Evolutionary conservation across 2,329 filamentous ascomycete species (phyloP).

Genomic region (Fusarium sp.): DNA sequence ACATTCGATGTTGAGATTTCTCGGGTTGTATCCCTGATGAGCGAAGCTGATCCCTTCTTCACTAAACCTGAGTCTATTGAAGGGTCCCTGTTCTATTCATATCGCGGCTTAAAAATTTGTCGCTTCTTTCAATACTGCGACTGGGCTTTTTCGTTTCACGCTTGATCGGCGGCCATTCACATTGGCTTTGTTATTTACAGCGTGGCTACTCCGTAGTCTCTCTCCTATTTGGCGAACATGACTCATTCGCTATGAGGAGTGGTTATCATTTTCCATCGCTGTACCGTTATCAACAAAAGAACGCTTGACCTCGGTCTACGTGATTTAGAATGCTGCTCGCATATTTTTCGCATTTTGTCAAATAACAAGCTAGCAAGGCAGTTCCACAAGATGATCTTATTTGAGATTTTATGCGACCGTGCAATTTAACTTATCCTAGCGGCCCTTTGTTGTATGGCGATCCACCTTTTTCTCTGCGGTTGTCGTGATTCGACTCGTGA

Average conservation of each 20-base stretch:
- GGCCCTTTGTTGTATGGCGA: slow-evolving; percentile 1
- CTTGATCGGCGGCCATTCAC: slow-evolving; percentile 9
- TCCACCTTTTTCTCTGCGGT: slow-evolving; percentile 14
- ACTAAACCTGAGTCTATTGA: slow-evolving; percentile 31
- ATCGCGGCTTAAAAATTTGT: slow-evolving; percentile 23
- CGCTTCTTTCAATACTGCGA: slow-evolving; percentile 7
- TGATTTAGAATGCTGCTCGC: background rate
- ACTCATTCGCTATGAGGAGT: background rate
- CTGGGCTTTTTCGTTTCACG: slow-evolving; percentile 14
- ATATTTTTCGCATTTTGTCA: slow-evolving; percentile 32
- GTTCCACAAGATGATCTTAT: slow-evolving; percentile 39
- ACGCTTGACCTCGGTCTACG: background rate
- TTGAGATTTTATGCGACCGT: slow-evolving; percentile 30
- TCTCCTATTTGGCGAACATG: slow-evolving; percentile 4
- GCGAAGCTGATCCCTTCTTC: slow-evolving; percentile 29
- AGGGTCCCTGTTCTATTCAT: slow-evolving; percentile 31
- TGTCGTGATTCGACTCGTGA: slow-evolving; percentile 39
- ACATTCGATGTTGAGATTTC: slow-evolving; percentile 30
- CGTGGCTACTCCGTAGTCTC: slow-evolving; percentile 1
- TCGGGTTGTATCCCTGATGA: slow-evolving; percentile 24
- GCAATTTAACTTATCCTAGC: slow-evolving; percentile 24
- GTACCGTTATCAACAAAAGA: background rate
- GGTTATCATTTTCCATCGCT: background rate
- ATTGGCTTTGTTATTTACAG: background rate
- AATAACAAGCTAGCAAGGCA: slow-evolving; percentile 30